These are phyloP conservation scores for Ensete ventricosum DNA, from an alignment of 176 grass and related monocot species.

Conservation along the genomic window DNA sequence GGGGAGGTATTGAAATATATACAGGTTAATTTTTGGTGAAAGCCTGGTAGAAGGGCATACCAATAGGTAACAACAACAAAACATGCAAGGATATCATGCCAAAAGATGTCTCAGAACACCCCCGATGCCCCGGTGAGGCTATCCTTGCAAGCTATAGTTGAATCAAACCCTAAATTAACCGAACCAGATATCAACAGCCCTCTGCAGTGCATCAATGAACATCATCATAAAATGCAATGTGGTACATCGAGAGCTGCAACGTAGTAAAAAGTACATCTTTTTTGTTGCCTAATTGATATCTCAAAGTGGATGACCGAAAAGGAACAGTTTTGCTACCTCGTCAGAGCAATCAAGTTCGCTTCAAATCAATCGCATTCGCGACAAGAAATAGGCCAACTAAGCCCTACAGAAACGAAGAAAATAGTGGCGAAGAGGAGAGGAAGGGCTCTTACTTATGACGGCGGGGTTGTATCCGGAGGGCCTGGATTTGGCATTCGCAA, in stretches of 20 bases:
- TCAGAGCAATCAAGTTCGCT: neutral
- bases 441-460: conserved; percentile 46
- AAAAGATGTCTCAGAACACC: no score
- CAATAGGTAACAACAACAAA: no score
- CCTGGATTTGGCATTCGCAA: conserved; percentile 66
- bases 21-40: no score
- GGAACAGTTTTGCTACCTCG: no score
- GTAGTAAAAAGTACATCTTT: neutral
- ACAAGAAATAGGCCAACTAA: neutral
- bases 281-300: neutral
- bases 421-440: neutral
- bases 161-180: neutral
- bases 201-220: neutral
- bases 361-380: neutral
- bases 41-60: no score
- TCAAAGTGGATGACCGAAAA: no score
- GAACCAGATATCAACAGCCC: neutral
- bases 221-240: neutral
- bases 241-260: neutral
- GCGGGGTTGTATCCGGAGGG: conserved; percentile 65
- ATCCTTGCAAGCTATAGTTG: no score
- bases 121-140: no score
- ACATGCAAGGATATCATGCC: no score
- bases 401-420: neutral
- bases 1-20: no score